Percentiles rank a stretch among this genome's conserved stretches.
Conservation (phyloP, 805 yeast genomes). For the Millerago galiae region DNA sequence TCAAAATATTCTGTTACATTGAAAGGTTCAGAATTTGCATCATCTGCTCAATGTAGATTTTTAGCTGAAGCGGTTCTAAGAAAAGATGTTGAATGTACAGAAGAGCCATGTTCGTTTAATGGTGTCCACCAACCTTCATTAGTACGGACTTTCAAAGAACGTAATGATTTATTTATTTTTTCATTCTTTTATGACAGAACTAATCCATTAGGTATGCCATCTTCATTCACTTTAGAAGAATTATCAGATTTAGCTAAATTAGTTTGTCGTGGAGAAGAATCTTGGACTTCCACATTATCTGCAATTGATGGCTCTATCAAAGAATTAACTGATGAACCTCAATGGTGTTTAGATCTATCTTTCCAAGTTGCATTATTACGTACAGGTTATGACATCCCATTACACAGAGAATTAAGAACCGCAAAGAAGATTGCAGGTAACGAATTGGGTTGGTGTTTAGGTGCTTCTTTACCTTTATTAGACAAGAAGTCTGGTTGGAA, state of each 20-base stretch:
- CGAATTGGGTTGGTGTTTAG: slow-evolving; percentile 98
- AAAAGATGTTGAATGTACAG: slow-evolving; percentile 71
- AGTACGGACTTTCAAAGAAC: slow-evolving; percentile 62
- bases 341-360: slow-evolving; percentile 90
- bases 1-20: slow-evolving; percentile 49
- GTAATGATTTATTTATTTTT: slow-evolving; percentile 80
- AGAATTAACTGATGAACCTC: slow-evolving; percentile 70
- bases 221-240: slow-evolving; percentile 79
- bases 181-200: slow-evolving; percentile 95
- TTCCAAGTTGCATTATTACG: slow-evolving; percentile 87
- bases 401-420: slow-evolving; percentile 81
- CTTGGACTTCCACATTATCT: slow-evolving; percentile 63
- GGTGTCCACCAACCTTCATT: slow-evolving; percentile 97
- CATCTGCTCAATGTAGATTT: slow-evolving; percentile 80
- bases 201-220: slow-evolving; percentile 91
- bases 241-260: slow-evolving; percentile 71
- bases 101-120: slow-evolving; percentile 88
- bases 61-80: slow-evolving; percentile 77
- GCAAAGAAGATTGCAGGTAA: slow-evolving; percentile 84
- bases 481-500: slow-evolving; percentile 60
- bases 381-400: slow-evolving; percentile 95
- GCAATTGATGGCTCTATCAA: slow-evolving; percentile 64
- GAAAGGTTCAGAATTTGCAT: slow-evolving; percentile 55
- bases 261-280: slow-evolving; percentile 78
- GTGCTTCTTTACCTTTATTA: slow-evolving; percentile 90